These are phyloP conservation scores for Endocladia muricata DNA, from an alignment of 31 red algal genomes.

Conservation along the genomic window DNA sequence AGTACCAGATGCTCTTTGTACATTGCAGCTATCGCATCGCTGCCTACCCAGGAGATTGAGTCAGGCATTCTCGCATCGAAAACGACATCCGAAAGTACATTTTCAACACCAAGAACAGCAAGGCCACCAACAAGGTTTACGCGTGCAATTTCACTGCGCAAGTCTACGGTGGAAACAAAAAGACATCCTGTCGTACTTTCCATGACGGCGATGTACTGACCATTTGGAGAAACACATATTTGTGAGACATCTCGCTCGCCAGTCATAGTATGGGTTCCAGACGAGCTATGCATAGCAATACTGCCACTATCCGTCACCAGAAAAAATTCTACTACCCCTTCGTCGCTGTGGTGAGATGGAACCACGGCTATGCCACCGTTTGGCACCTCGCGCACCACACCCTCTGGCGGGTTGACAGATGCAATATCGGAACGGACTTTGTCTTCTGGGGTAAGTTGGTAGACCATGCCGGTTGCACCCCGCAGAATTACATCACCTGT, in stretches of 20 bases:
- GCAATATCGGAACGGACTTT: slow-evolving; percentile 6
- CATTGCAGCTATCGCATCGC: slow-evolving; percentile 59
- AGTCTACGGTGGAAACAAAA: slow-evolving; percentile 31
- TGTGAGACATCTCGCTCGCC: slow-evolving; percentile 30
- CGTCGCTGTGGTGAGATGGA: slow-evolving; percentile 6
- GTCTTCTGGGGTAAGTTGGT: slow-evolving; percentile 21
- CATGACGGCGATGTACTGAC: slow-evolving; percentile 38
- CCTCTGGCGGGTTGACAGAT: slow-evolving; percentile 36
- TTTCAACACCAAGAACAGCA: slow-evolving; percentile 32
- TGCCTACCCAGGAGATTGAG: slow-evolving; percentile 65
- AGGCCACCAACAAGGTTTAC: slow-evolving; percentile 50
- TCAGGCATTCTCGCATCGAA: slow-evolving; percentile 40
- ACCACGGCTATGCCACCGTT: slow-evolving; percentile 21
- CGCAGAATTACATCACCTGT: slow-evolving; percentile 47
- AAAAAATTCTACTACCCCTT: slow-evolving; percentile 21
- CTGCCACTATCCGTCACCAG: slow-evolving; percentile 29
- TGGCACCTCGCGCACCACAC: slow-evolving; percentile 4
- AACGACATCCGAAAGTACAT: slow-evolving; percentile 38
- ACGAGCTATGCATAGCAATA: slow-evolving; percentile 13
- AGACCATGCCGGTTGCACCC: slow-evolving; percentile 43
- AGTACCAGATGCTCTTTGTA: slow-evolving; percentile 60
- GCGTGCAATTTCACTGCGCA: slow-evolving; percentile 29
- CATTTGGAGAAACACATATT: slow-evolving; percentile 50
- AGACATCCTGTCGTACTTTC: slow-evolving; percentile 32
- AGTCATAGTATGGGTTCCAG: background rate